Conservation (phyloP, 148 eudicot genomes). For the Diospyros kaki region DNA sequence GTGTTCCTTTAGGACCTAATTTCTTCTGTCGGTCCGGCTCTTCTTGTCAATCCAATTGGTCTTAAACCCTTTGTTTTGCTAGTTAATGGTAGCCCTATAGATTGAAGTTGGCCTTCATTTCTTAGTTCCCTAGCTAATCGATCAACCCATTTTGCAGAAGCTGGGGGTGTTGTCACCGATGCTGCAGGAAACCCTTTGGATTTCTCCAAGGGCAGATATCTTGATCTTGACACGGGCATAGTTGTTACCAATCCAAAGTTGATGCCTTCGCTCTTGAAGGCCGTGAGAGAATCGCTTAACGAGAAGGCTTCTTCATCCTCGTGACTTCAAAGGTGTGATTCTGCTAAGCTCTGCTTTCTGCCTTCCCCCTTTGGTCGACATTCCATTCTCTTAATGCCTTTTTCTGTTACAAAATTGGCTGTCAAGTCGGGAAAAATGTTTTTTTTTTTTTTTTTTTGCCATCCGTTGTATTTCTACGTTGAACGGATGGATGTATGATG, state of each 20-base stretch:
- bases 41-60: neutral
- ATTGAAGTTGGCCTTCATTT: neutral
- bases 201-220: slow-evolving; percentile 83
- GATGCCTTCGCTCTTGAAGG: slow-evolving; percentile 87
- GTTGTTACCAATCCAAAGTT: slow-evolving; percentile 77
- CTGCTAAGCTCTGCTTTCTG: too few relatives aligned
- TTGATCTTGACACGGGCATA: slow-evolving; percentile 83
- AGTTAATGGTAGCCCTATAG: neutral
- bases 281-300: slow-evolving; percentile 68
- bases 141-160: slow-evolving; percentile 49
- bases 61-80: neutral
- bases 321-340: slow-evolving; percentile 19
- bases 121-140: neutral
- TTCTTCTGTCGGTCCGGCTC: neutral
- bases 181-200: slow-evolving; percentile 91
- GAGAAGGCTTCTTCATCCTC: slow-evolving; percentile 60
- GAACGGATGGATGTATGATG: too few relatives aligned
- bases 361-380: too few relatives aligned
- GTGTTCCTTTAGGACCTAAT: neutral
- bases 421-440: too few relatives aligned
- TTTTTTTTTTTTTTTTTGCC: too few relatives aligned
- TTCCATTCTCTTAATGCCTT: too few relatives aligned
- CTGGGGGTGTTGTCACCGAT: slow-evolving; percentile 85
- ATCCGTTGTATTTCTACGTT: too few relatives aligned
- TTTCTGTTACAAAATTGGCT: too few relatives aligned